Evolutionary conservation across 176 grass and related monocot species (phyloP), one percentile per base, ranked within the genome.

Genomic region (Guadua angustifolia): DNA sequence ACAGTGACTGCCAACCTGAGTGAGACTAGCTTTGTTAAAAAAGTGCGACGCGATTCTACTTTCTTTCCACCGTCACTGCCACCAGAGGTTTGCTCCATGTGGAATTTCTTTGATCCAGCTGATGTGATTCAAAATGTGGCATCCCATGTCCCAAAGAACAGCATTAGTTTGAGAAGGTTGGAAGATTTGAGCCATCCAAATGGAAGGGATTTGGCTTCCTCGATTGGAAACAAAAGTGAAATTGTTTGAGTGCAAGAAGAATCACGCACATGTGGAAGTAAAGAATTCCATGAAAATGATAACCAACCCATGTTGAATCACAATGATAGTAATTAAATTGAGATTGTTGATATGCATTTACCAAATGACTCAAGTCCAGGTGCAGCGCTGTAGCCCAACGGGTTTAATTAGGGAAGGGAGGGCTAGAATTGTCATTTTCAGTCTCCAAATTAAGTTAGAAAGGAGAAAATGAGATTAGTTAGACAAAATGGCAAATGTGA

Each of bases 41-140:
- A 82, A 55, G 40, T 55, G 56, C 55, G 67, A 25, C 12, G 36
- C 6, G 6, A 53, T 40, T 59, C 65, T 83, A 44, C 64, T 64
- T 71, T 51, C 24, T 8, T 51, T 51, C 47, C 79, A 77, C 42
- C 71, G 66, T 71, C 64, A 5, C 53, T 39, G 15, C 43, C 51
- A 0, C 55, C 71, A 0, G 71, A 86, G 56, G n/a, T 77, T 67
- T 56, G 82, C 78, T 84, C 84, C 7, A 84, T 84, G 0, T 92
- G 90, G 90, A 84, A 92, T 63, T 92, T 92, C 87, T 92, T 92
- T 42, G 90, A 92, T 70, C 87, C 79, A 16, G 66, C 32, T 83
- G 59, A 43, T 83, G 57, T 39, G 66, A 60, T 14, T 77, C 35
- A 82, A 7, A 73, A 79, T 51, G 66, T 5, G 52, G 70, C 32